Conservation (phyloP, 2,329 filamentous ascomycete species). For the Chaetomiaceae sp. region DNA sequence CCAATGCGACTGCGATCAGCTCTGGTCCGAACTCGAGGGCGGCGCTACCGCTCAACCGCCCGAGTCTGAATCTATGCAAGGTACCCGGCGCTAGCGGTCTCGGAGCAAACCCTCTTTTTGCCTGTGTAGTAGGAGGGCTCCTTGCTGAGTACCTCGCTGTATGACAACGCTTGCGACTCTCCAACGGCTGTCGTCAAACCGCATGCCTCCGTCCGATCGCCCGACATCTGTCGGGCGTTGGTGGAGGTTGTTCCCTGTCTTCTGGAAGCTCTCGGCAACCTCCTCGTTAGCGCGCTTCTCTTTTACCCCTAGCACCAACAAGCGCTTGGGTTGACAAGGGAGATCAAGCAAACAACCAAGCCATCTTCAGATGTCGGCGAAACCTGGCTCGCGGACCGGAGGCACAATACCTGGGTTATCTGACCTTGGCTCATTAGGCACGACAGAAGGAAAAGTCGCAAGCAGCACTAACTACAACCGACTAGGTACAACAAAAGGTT, state of each 20-base stretch:
- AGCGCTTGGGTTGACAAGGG: no score
- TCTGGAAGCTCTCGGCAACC: slow-evolving; percentile 22
- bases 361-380: no score
- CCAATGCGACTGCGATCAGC: slow-evolving; percentile 18
- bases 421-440: no score
- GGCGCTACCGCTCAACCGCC: slow-evolving; percentile 7
- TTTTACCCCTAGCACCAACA: slow-evolving; percentile 5
- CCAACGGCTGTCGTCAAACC: background rate
- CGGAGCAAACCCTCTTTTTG: slow-evolving; percentile 19
- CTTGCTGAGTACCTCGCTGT: slow-evolving; percentile 8
- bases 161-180: slow-evolving; percentile 10
- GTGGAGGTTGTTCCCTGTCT: slow-evolving; percentile 23
- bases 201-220: slow-evolving; percentile 3
- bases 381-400: no score
- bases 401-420: no score
- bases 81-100: slow-evolving; percentile 25
- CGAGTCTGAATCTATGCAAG: slow-evolving; percentile 22
- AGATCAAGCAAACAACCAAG: no score
- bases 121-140: background rate
- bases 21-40: slow-evolving; percentile 15
- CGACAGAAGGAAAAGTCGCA: no score
- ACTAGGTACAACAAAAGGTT: no score
- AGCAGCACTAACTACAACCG: no score
- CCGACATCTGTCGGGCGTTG: background rate
- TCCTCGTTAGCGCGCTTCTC: background rate